phyloP scores from a whole-genome alignment of 306 rosid species.

The cucumber (Cucumis sativus) region DNA sequence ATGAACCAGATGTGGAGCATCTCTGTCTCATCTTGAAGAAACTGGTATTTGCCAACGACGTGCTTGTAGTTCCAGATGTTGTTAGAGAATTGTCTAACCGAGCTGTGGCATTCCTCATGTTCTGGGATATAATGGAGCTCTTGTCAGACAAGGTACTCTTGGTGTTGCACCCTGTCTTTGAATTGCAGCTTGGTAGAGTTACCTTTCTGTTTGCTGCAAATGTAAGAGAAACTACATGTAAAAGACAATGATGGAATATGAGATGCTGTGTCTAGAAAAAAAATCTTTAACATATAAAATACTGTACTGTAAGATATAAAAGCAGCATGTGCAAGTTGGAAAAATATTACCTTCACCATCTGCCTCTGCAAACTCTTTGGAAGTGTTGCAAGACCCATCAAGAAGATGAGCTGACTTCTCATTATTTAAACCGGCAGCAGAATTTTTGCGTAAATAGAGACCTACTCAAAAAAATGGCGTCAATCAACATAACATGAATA shows the following conservation, averaged over 20 bases:
- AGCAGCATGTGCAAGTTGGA: background rate
- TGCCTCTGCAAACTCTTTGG: constrained; percentile 8
- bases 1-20: constrained; percentile 53
- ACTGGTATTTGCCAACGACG: constrained; percentile 40
- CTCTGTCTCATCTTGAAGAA: constrained; percentile 45
- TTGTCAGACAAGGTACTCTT: constrained; percentile 31
- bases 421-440: constrained; percentile 13
- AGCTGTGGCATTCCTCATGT: constrained; percentile 20
- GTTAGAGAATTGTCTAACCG: constrained; percentile 30
- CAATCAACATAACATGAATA: background rate
- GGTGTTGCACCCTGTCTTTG: constrained; percentile 16
- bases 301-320: background rate
- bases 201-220: constrained; percentile 10
- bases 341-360: constrained; percentile 15
- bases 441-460: constrained; percentile 22
- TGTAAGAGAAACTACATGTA: background rate
- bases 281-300: background rate
- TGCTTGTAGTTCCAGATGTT: constrained; percentile 55
- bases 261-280: background rate
- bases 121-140: constrained; percentile 30
- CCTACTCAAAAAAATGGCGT: constrained; percentile 24
- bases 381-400: constrained; percentile 13
- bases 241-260: background rate
- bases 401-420: constrained; percentile 11
- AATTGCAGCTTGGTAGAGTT: constrained; percentile 21